phyloP scores from a whole-genome alignment of 148 eudicot species.

The Cornus controversa region DNA sequence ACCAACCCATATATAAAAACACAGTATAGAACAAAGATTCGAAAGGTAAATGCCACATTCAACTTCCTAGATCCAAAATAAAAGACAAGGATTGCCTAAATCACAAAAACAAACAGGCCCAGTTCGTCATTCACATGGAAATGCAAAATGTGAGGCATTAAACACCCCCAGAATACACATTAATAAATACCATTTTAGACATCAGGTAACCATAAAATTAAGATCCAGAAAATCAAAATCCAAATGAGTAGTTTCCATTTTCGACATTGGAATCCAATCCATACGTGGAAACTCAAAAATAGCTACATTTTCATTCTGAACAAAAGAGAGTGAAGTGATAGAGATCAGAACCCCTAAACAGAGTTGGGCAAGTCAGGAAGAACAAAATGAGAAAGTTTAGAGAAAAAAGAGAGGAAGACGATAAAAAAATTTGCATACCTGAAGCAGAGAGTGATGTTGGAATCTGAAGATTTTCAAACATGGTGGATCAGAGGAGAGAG shows the following conservation, averaged over 20 bases:
- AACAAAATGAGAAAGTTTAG: not conserved
- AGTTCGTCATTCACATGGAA: not conserved
- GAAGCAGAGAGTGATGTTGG: slow-evolving; percentile 24
- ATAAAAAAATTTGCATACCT: slow-evolving; percentile 18
- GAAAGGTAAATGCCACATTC: not conserved
- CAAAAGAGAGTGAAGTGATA: slow-evolving; percentile 9
- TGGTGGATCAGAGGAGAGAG: slow-evolving; percentile 26
- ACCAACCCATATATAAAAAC: not conserved
- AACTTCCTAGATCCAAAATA: not conserved
- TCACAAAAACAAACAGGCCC: not conserved
- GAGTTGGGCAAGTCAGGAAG: not conserved
- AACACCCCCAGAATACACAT: slow-evolving; percentile 8
- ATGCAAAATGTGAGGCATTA: slow-evolving; percentile 11
- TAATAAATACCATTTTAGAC: not conserved
- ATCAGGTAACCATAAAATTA: slow-evolving; percentile 1
- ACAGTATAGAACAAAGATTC: not conserved
- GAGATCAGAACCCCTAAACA: slow-evolving; percentile 17
- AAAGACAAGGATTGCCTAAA: not conserved
- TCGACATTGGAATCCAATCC: slow-evolving; percentile 12
- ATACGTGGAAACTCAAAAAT: slow-evolving; percentile 12
- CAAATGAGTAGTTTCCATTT: slow-evolving; percentile 14
- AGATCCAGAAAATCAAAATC: slow-evolving; percentile 39
- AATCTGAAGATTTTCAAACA: slow-evolving; percentile 31
- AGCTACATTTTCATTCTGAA: slow-evolving; percentile 37
- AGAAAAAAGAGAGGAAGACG: not conserved